These are phyloP conservation scores for Patellifolia procumbens DNA, from an alignment of 179 eudicot species.

Conservation along the genomic window DNA sequence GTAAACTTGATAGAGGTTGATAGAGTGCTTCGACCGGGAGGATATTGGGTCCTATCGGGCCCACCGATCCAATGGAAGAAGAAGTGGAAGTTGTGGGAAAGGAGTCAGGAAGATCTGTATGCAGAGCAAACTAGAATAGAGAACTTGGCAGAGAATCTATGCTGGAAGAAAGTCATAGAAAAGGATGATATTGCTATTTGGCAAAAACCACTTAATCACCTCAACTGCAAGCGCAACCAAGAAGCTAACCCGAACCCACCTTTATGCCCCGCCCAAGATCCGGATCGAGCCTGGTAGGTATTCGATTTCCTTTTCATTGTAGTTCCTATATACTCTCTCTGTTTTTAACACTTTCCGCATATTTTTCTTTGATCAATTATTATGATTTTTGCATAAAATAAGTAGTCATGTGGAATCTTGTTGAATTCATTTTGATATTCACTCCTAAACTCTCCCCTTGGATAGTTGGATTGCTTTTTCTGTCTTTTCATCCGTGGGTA, in stretches of 20 bases:
- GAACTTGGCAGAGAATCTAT: conserved; percentile 59
- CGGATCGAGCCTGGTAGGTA: conserved; percentile 77
- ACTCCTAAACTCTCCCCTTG: too few species aligned
- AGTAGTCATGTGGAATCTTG: too few species aligned
- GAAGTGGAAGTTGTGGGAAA: conserved; percentile 82
- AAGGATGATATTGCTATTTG: conserved; percentile 78
- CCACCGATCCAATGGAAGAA: conserved; percentile 79
- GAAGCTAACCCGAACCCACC: conserved; percentile 40
- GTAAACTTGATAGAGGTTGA: conserved; percentile 77
- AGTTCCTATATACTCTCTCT: too few species aligned
- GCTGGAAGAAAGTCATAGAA: conserved; percentile 75
- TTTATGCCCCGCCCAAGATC: conserved; percentile 59
- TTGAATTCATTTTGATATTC: too few species aligned
- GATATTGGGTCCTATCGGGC: conserved; percentile 89
- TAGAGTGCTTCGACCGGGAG: conserved; percentile 76
- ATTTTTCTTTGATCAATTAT: too few species aligned
- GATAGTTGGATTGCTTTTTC: too few species aligned
- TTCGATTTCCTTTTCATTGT: neutral
- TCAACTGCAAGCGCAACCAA: conserved; percentile 48
- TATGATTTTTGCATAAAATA: too few species aligned
- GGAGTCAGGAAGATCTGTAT: conserved; percentile 66
- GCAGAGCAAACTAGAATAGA: conserved; percentile 71
- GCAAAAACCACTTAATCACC: conserved; percentile 83
- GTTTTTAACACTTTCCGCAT: too few species aligned
- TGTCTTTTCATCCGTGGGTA: too few species aligned